Base-by-base conservation (phyloP, 2,329 filamentous ascomycete species). In the Colletotrichum musae region DNA sequence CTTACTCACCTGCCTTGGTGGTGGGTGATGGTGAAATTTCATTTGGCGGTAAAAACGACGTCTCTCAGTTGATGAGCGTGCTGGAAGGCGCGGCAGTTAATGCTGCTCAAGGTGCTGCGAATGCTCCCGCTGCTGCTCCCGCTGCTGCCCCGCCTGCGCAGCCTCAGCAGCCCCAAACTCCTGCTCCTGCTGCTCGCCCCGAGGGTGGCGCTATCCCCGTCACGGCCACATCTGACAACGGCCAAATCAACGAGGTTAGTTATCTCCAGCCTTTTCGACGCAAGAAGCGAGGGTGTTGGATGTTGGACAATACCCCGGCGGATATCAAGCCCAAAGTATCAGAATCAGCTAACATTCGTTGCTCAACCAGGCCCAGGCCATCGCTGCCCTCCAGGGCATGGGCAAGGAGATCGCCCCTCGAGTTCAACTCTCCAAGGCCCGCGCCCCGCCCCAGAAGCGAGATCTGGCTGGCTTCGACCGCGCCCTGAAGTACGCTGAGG, bases 361-460 rank as follows among this genome's bases (percentile, higher is more conserved):
- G 18, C 21, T 10, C 21, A 32, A 67, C 5, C 28, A 80, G 81
- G 80, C 81, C 12, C 74, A 81, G 43, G 80, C 83, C 70, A 83
- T 85, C 61, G 78, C 82, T 53, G 75, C 78, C 16, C 80, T 86
- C 41, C 83, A 85, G 72, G 84, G 83, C 36, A 81, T 85, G 78
- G 83, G 83, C 73, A 86, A 85, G 77, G 81, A 84, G 72, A 85
- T 86, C 72, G 80, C 81, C 26, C 84, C 84, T 26, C 82, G 84
- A 12, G 74, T 75, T 32, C 70, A 52, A 52, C 50, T 57, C 64
- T 72, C 65, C 52, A 70, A 32, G 74, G 73, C 58, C 53, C 74
- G 18, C 72, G 74, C 43, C 73, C 73, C 54, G 16, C 52, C 58
- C 60, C 73, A 72, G 52, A 82, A 81, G 73, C 78, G 81, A 68